Base-by-base conservation (phyloP, 148 eudicot genomes). In the Silene uniflora region DNA sequence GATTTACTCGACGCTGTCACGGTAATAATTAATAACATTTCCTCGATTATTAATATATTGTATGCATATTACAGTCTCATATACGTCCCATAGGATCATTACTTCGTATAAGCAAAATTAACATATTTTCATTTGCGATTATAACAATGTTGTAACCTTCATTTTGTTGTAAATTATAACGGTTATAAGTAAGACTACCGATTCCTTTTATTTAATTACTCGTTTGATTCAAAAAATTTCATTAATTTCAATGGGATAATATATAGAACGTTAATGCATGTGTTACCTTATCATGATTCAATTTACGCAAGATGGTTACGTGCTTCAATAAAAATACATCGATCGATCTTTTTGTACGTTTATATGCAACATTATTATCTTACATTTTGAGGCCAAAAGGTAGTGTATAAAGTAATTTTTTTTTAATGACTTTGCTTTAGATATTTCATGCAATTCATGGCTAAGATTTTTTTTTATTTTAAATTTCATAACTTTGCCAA, bases 1-100 rank as follows among this genome's bases (percentile, higher is more conserved):
- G 22, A 81, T 39, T 76, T 92, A 35, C 83, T 89, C 24, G 71
- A 89, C 67, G 84, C 84, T 81, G 91, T 92, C 35, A 85, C 78
- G 84, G 97, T 92, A 88, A 55, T 23, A 39, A 39, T 9, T 92
- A 88, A 55, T 23, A 39, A 39, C 44, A 9, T 19, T 9, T 3
- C 7, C n/a, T 19, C 55, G 3, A 2, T 39, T 52, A 52, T 46
- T 47, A 47, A 47, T 12, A 47, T 9, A 7, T 39, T 7, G 18
- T 52, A 52, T 52, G 14, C 55, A 8, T 49, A 52, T 16, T 1
- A 52, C 56, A 0, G 16, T 52, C 4, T 52, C 10, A 39, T 39
- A 6, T 6, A 39, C 7, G 44, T 39, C 44, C 2, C 6, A 4
- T 29, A 29, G 32, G 32, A 1, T 29, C 4, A 29, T 29, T 29